Conservation (phyloP, 768 basidiomycete genomes). For the Tulasnella sp. region DNA sequence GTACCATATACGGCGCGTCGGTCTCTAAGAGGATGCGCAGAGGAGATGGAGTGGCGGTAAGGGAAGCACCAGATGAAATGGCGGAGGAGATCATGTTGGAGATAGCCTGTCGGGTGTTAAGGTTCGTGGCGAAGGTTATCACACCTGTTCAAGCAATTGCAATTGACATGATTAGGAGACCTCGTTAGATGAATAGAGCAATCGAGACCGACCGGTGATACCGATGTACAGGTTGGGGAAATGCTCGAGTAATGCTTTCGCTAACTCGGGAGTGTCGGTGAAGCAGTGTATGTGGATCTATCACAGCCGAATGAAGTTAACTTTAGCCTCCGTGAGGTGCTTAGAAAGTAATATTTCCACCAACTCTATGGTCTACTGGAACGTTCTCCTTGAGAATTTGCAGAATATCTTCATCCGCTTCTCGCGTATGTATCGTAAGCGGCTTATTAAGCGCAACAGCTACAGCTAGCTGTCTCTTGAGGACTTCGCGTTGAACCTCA, state of each 20-base stretch:
- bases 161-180: neutral
- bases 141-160: slow-evolving; percentile 39
- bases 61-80: neutral
- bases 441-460: slow-evolving; percentile 64
- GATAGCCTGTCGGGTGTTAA: slow-evolving; percentile 58
- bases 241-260: slow-evolving; percentile 52
- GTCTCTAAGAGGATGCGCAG: slow-evolving; percentile 57
- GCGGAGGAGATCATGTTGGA: slow-evolving; percentile 33
- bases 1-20: slow-evolving; percentile 82
- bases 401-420: slow-evolving; percentile 76
- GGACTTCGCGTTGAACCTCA: slow-evolving; percentile 51
- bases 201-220: slow-evolving; percentile 45
- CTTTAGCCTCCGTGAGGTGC: neutral
- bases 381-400: slow-evolving; percentile 65
- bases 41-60: slow-evolving; percentile 13
- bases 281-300: slow-evolving; percentile 85
- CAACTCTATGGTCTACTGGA: slow-evolving; percentile 54
- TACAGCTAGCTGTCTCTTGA: slow-evolving; percentile 52
- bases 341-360: slow-evolving; percentile 5
- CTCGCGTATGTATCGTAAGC: slow-evolving; percentile 75
- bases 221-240: slow-evolving; percentile 79
- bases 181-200: neutral
- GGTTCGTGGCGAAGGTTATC: slow-evolving; percentile 65
- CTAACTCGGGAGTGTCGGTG: slow-evolving; percentile 70
- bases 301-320: neutral